phyloP scores from a whole-genome alignment of 1,139 yeast genomes.

The Arxiozyma bovina region DNA sequence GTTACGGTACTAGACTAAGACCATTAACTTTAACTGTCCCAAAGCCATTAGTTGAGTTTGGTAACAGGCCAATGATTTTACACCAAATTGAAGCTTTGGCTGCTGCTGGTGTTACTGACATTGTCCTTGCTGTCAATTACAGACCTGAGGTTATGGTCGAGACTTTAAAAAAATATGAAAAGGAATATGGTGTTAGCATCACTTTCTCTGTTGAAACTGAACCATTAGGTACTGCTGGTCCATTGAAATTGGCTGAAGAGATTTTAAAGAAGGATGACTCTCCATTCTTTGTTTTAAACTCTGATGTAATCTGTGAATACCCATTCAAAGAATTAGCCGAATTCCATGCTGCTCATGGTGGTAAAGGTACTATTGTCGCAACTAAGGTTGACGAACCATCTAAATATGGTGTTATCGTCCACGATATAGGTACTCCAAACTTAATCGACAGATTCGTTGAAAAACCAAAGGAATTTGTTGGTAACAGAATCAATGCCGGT shows the following conservation, averaged over 20 bases:
- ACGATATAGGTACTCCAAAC: slow-evolving; percentile 85
- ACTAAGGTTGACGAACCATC: slow-evolving; percentile 99
- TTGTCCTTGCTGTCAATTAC: slow-evolving; percentile 97
- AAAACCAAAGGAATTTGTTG: slow-evolving; percentile 98
- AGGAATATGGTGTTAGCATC: slow-evolving; percentile 87
- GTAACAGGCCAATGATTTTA: slow-evolving; percentile 93
- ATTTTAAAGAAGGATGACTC: slow-evolving; percentile 88
- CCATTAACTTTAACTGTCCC: slow-evolving; percentile 95
- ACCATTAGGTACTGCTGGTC: slow-evolving; percentile 99
- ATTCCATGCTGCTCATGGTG: slow-evolving; percentile 95
- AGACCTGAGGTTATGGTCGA: slow-evolving; percentile 99
- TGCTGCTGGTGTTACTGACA: slow-evolving; percentile 97
- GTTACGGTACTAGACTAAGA: slow-evolving; percentile 99
- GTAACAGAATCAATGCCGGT: slow-evolving; percentile 97
- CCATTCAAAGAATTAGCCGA: slow-evolving; percentile 88
- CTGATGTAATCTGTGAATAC: slow-evolving; percentile 97
- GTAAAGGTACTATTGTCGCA: slow-evolving; percentile 96
- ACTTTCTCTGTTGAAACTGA: slow-evolving; percentile 98
- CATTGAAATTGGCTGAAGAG: slow-evolving; percentile 92
- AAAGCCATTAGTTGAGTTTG: slow-evolving; percentile 97
- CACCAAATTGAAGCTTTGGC: slow-evolving; percentile 99
- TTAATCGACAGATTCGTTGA: slow-evolving; percentile 97
- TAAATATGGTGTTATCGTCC: slow-evolving; percentile 98
- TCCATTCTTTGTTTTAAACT: slow-evolving; percentile 95
- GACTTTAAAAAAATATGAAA: slow-evolving; percentile 87